Base-by-base conservation (phyloP, 345 rosid species). In the Populus deltoides region DNA sequence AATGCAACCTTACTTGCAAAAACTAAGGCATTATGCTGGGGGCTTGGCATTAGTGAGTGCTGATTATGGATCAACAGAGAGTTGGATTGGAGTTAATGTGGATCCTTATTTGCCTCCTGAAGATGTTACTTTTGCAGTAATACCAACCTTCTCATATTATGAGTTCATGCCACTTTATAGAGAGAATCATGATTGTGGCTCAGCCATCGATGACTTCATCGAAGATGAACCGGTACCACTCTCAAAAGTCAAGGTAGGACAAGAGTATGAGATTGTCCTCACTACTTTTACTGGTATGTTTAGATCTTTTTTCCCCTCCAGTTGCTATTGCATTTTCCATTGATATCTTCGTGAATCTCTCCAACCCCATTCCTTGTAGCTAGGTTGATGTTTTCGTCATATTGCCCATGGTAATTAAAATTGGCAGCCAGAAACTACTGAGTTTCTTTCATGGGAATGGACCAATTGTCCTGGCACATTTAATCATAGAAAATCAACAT, bases 71-170 rank as follows among this genome's bases (percentile, higher is more conserved):
- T 90, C 99, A 4, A 93, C 97, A 0, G 99, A 95, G 88, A 89
- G 99, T 71, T 95, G 99, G 98, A 95, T 95, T 7, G 99, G 99
- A 39, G 98, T 88, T 66, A 95, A 95, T 75, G 84, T 93, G 78
- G 97, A 91, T 83, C 97, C 98, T 27, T 79, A 66, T 72, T 82
- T 85, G 79, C 89, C 90, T 0, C 93, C 98, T 12, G 97, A 93
- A 77, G 79, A 85, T 11, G 99, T 91, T 41, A 87, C 90, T 80
- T 95, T 92, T 79, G 92, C 97, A 0, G 96, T 91, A 11, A 73
- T 95, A 43, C 99, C 99, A 11, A 90, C 98, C 27, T 95, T 91
- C 78, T 85, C 94, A 53, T 95, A 95, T 86, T 95, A 91, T 51
- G 99, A 95, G 90, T 93, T 95, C 77, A 90, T 93, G 67, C 99